These are phyloP conservation scores for Mucuna pruriens DNA, from an alignment of 306 rosid species.

Conservation along the genomic window DNA sequence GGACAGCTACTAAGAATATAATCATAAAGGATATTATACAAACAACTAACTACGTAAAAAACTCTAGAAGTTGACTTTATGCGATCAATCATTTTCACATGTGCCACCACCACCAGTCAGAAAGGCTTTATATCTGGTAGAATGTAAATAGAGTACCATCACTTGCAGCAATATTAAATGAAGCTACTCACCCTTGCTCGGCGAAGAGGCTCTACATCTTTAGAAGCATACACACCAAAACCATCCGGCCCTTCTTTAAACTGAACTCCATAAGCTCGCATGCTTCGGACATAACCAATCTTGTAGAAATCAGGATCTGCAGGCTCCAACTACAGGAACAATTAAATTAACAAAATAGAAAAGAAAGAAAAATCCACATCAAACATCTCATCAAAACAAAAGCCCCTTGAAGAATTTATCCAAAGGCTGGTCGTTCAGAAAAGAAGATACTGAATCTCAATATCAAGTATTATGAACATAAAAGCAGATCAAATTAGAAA, in stretches of 20 bases:
- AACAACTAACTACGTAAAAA: not conserved
- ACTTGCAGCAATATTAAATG: slow-evolving; percentile 15
- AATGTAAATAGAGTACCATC: not conserved
- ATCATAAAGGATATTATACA: slow-evolving; percentile 1
- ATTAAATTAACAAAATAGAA: slow-evolving; percentile 3
- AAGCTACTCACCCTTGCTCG: slow-evolving; percentile 86
- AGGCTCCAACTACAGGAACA: slow-evolving; percentile 71
- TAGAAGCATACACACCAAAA: slow-evolving; percentile 96
- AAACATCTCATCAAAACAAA: slow-evolving; percentile 14
- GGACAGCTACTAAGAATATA: not conserved
- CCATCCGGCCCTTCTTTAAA: slow-evolving; percentile 95
- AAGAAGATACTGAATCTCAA: slow-evolving; percentile 30
- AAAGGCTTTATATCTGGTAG: not conserved
- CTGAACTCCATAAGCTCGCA: slow-evolving; percentile 94
- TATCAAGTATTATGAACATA: not conserved
- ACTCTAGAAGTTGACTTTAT: not conserved
- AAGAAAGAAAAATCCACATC: not conserved
- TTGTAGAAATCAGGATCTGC: slow-evolving; percentile 95
- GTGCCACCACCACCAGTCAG: not conserved
- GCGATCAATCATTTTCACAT: not conserved
- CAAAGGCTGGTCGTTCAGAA: not conserved
- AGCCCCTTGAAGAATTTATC: slow-evolving; percentile 17
- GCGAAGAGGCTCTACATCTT: slow-evolving; percentile 93
- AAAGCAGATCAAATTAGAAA: slow-evolving; percentile 4
- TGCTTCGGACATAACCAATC: slow-evolving; percentile 83